Evolutionary conservation across 208 protist genomes (phyloP).

Genomic region (Acanthamoeba lugdunensis): DNA sequence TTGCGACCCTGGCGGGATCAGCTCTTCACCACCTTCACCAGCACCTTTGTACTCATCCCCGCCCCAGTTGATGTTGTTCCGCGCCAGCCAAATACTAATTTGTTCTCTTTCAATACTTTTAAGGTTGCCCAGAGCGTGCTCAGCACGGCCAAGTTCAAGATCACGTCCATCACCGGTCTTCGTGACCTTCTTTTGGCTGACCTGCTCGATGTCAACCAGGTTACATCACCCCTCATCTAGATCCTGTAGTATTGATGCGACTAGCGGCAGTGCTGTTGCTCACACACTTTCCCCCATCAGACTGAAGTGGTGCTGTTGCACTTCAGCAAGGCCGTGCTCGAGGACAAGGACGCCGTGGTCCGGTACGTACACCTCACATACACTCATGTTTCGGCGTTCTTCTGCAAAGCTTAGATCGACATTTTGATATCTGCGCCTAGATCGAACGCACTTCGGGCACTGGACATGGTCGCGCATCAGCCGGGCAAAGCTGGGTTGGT

Average conservation of each 20-base stretch:
- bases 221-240: background rate
- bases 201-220: conserved; percentile 4
- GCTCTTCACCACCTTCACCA: conserved; percentile 28
- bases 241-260: background rate
- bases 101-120: background rate
- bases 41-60: background rate
- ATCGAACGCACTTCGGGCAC: conserved; percentile 19
- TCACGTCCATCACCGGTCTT: background rate
- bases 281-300: background rate
- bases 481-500: background rate
- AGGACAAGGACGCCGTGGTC: background rate
- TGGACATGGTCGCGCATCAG: conserved; percentile 33
- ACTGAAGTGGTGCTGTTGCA: background rate
- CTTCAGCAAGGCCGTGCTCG: background rate
- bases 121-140: conserved; percentile 1
- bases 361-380: background rate
- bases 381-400: background rate
- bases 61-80: background rate
- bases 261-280: background rate
- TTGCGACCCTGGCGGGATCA: background rate
- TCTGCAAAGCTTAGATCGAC: background rate
- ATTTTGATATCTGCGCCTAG: background rate
- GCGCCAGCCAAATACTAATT: background rate
- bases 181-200: conserved; percentile 6
- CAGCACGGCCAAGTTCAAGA: conserved; percentile 54